Conservation (phyloP, 352 stramenopile species). For the Thalassiosira ordinaria region DNA sequence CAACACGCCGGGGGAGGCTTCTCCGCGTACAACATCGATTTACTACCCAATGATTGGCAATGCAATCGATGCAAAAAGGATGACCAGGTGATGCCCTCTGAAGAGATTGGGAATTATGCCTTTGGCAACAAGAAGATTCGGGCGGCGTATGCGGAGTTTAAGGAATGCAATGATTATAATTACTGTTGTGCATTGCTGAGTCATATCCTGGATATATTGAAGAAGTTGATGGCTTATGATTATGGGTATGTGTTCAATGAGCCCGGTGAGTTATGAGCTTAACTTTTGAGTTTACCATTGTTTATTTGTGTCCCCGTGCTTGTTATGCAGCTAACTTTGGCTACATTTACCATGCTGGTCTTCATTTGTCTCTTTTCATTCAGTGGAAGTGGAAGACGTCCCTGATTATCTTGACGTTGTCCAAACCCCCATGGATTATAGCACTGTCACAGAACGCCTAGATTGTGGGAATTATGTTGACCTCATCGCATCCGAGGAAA, state of each 20-base stretch:
- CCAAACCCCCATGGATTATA: conserved; percentile 49
- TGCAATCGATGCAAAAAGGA: conserved; percentile 54
- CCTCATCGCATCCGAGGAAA: conserved; percentile 24
- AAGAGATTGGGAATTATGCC: conserved; percentile 38
- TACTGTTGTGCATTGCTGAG: conserved; percentile 29
- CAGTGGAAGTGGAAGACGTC: conserved; percentile 18
- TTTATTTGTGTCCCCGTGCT: too few relatives aligned
- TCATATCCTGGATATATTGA: conserved; percentile 36
- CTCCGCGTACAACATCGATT: conserved; percentile 32
- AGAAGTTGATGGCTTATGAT: conserved; percentile 51
- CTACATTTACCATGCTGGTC: too few relatives aligned
- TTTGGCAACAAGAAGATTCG: conserved; percentile 49
- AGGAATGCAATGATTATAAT: conserved; percentile 37
- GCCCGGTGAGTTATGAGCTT: conserved; percentile 31
- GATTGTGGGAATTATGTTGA: conserved; percentile 38
- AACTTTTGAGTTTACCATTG: conserved; percentile 9
- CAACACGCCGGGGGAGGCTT: background rate
- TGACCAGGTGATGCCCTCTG: conserved; percentile 10
- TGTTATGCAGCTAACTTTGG: too few relatives aligned
- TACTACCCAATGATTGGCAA: conserved; percentile 43
- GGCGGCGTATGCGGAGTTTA: conserved; percentile 46
- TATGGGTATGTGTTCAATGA: conserved; percentile 47
- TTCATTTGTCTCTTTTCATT: conserved; percentile 20
- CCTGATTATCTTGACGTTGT: conserved; percentile 37
- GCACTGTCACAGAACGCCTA: conserved; percentile 36